A percentile compares a stretch with the other conserved stretches of the same genome.
Evolutionary conservation across 176 grass and related monocot species (phyloP).

Genomic region (Lolium multiflorum): DNA sequence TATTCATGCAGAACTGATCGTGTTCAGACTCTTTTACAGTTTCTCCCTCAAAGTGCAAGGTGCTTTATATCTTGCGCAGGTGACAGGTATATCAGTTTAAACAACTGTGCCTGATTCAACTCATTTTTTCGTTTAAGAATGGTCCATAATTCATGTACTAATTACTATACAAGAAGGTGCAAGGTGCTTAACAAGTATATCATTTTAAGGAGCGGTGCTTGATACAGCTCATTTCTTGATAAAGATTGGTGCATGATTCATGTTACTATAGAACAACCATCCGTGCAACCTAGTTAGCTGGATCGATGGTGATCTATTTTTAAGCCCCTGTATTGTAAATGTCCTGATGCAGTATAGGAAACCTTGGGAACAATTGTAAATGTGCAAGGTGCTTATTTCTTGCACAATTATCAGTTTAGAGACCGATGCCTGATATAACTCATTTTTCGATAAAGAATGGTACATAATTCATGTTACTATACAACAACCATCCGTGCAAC

Average conservation of each 20-base stretch:
- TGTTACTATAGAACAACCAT: background rate
- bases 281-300: background rate
- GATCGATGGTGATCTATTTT: too few species aligned
- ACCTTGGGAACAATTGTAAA: too few species aligned
- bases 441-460: background rate
- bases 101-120: background rate
- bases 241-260: background rate
- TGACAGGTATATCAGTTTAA: background rate
- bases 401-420: background rate
- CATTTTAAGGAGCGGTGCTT: too few species aligned
- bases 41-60: background rate
- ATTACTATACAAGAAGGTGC: too few species aligned
- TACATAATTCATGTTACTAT: background rate
- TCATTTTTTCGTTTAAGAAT: background rate
- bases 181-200: too few species aligned
- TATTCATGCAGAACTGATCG: background rate
- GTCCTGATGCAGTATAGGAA: too few species aligned
- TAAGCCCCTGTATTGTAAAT: too few species aligned
- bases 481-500: too few species aligned
- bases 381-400: background rate
- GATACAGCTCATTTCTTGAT: too few species aligned
- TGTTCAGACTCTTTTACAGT: background rate
- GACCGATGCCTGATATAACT: background rate
- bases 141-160: background rate
- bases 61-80: background rate